Conservation (phyloP, 2,329 filamentous ascomycete species). For the Echinosphaeria canescens region DNA sequence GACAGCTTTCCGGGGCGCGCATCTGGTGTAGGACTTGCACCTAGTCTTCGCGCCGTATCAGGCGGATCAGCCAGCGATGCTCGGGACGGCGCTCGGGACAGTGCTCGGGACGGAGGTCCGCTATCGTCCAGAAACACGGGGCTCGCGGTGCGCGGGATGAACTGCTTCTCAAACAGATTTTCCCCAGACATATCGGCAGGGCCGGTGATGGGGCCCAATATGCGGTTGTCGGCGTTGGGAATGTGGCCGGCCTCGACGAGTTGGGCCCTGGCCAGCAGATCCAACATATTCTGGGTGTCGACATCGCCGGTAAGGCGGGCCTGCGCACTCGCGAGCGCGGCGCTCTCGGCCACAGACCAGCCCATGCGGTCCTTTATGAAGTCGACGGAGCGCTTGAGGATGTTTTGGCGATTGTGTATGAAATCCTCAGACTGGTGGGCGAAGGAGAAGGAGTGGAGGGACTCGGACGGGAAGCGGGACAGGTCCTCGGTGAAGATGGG, state of each 20-base stretch:
- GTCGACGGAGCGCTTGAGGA: constrained; percentile 81
- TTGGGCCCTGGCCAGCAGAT: constrained; percentile 64
- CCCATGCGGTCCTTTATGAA: constrained; percentile 89
- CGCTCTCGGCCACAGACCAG: constrained; percentile 48
- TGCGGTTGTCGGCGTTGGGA: constrained; percentile 20
- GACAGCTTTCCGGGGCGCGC: neutral
- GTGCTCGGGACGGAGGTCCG: too few species aligned
- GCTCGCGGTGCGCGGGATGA: constrained; percentile 32
- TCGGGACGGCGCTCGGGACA: too few species aligned
- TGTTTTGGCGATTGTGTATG: constrained; percentile 77
- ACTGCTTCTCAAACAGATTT: constrained; percentile 74
- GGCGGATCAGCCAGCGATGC: too few species aligned
- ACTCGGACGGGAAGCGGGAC: constrained; percentile 82
- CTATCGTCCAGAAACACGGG: too few species aligned
- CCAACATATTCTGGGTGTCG: constrained; percentile 79
- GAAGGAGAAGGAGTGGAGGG: constrained; percentile 95
- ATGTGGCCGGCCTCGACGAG: constrained; percentile 49
- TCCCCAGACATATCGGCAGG: constrained; percentile 51
- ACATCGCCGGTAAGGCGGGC: constrained; percentile 64
- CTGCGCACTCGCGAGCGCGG: constrained; percentile 64
- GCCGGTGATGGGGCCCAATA: constrained; percentile 51
- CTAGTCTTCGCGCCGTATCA: too few species aligned
- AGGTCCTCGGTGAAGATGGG: constrained; percentile 76
- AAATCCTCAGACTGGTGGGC: constrained; percentile 87
- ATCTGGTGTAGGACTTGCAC: constrained; percentile 1